phyloP scores from a whole-genome alignment of 148 eudicot species.

The Fallopia convolvulus region DNA sequence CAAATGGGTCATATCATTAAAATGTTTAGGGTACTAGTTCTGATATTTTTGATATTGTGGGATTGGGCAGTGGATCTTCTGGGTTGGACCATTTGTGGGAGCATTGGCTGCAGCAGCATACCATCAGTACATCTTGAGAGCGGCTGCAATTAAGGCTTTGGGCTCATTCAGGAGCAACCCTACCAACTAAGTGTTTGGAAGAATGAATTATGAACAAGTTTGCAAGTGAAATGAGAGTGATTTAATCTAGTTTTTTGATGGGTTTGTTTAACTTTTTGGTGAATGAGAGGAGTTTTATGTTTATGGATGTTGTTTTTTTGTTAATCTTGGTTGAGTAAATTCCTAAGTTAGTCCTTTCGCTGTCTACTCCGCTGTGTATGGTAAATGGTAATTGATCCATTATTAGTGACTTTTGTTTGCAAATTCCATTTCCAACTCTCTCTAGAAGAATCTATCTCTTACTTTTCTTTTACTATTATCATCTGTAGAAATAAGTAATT shows the following conservation, averaged over 20 bases:
- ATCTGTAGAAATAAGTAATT: too few relatives aligned
- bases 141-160: slow-evolving; percentile 78
- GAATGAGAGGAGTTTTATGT: neutral
- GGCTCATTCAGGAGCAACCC: slow-evolving; percentile 94
- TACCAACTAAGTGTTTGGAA: slow-evolving; percentile 34
- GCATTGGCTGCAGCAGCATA: slow-evolving; percentile 83
- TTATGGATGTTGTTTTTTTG: neutral
- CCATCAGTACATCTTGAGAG: slow-evolving; percentile 87
- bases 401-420: slow-evolving; percentile 3
- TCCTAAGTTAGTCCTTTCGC: neutral
- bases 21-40: neutral
- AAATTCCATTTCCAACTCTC: neutral
- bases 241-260: neutral
- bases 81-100: slow-evolving; percentile 92
- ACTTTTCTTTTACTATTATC: neutral
- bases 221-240: neutral
- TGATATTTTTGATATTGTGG: neutral
- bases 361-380: neutral
- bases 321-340: neutral
- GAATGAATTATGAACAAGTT: neutral
- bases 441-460: neutral
- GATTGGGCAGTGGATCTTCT: slow-evolving; percentile 73
- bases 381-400: neutral
- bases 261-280: neutral
- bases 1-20: neutral